These are phyloP conservation scores for Macrocybe gigantea DNA, from an alignment of 768 basidiomycete species.

Conservation along the genomic window DNA sequence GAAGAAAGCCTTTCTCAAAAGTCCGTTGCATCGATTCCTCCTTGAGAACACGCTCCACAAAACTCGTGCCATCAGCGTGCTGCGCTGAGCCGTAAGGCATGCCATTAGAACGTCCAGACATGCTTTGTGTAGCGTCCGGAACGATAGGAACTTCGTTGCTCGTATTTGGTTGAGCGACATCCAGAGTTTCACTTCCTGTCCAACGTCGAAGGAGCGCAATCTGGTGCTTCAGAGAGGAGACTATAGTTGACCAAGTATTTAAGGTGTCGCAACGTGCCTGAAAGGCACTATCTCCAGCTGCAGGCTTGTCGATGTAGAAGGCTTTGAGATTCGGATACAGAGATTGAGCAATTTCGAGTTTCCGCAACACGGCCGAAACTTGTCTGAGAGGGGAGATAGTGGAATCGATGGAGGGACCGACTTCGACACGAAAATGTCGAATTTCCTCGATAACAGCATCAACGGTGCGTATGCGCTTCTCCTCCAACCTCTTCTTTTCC, in stretches of 20 bases:
- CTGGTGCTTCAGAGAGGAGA: constrained; percentile 78
- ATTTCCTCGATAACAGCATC: constrained; percentile 85
- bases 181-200: constrained; percentile 90
- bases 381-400: constrained; percentile 49
- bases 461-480: constrained; percentile 73
- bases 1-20: constrained; percentile 86
- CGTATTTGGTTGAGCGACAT: constrained; percentile 78
- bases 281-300: constrained; percentile 60
- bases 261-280: constrained; percentile 84
- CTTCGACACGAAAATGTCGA: constrained; percentile 59
- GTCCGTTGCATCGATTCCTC: constrained; percentile 95
- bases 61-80: constrained; percentile 68
- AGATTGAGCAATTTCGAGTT: constrained; percentile 77
- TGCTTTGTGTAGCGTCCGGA: constrained; percentile 20
- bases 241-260: constrained; percentile 88
- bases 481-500: constrained; percentile 77
- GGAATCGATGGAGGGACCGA: constrained; percentile 26
- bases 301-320: constrained; percentile 71
- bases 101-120: constrained; percentile 9
- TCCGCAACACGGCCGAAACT: constrained; percentile 61
- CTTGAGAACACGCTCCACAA: constrained; percentile 90
- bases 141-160: constrained; percentile 50
- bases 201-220: constrained; percentile 79
- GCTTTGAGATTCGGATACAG: constrained; percentile 83
- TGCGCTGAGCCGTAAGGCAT: constrained; percentile 31